Evolutionary conservation across 1,284 basidiomycete species (phyloP).

Genomic region (Austroboletus sp.): DNA sequence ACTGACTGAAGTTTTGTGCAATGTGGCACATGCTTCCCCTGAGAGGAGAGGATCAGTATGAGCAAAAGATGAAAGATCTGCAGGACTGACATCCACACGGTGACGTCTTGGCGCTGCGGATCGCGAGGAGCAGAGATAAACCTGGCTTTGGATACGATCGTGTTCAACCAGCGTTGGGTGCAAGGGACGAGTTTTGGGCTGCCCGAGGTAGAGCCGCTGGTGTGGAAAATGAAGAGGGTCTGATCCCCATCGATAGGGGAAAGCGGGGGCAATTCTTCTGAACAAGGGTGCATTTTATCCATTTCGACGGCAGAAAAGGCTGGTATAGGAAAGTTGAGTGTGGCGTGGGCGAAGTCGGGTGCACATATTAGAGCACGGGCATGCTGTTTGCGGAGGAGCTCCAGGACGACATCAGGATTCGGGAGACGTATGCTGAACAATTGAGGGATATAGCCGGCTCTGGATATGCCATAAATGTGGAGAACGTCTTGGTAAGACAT

Average conservation of each 20-base stretch:
- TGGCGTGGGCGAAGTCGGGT: slow-evolving; percentile 36
- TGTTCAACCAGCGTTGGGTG: slow-evolving; percentile 54
- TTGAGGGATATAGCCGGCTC: slow-evolving; percentile 67
- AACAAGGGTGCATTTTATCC: slow-evolving; percentile 33
- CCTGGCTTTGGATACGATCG: slow-evolving; percentile 50
- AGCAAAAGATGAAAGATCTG: slow-evolving; percentile 13
- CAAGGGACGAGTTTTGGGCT: slow-evolving; percentile 67
- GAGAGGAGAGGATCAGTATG: slow-evolving; percentile 29
- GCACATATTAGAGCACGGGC: slow-evolving; percentile 60
- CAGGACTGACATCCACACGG: slow-evolving; percentile 54
- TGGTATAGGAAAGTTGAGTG: slow-evolving; percentile 42
- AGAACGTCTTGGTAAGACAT: slow-evolving; percentile 61
- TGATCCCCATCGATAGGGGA: slow-evolving; percentile 39
- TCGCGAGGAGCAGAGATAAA: slow-evolving; percentile 46
- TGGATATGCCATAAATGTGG: slow-evolving; percentile 63
- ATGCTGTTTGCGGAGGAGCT: slow-evolving; percentile 51
- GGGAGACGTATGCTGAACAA: slow-evolving; percentile 65
- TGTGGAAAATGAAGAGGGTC: slow-evolving; percentile 63
- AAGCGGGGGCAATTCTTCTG: slow-evolving; percentile 42
- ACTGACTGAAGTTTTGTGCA: slow-evolving; percentile 58
- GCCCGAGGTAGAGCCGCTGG: slow-evolving; percentile 67
- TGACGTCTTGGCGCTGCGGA: slow-evolving; percentile 54
- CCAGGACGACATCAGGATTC: slow-evolving; percentile 59
- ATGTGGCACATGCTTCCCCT: slow-evolving; percentile 71
- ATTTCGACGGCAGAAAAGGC: slow-evolving; percentile 41